Base-by-base conservation (phyloP, 306 rosid genomes). In the Oxytropis ochrocephala region DNA sequence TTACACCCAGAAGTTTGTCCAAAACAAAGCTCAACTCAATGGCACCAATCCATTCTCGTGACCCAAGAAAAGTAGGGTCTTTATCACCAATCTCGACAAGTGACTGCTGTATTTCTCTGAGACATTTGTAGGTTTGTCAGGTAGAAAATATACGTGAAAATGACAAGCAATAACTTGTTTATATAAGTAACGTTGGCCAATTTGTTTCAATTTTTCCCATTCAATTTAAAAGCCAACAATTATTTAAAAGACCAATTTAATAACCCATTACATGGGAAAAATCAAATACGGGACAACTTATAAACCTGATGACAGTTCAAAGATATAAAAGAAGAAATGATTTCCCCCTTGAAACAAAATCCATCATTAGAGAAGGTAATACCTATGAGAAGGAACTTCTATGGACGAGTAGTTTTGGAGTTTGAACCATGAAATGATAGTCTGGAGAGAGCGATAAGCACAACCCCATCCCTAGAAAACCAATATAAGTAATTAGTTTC, bases 41-140 rank as follows among this genome's bases (percentile, higher is more conserved):
- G 73, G 98, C 98, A 64, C 98, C 98, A 32, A 94, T 94, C 98
- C 98, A 94, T 21, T 94, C 98, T 4, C 92, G 90, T 67, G 98
- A 90, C 8, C 95, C 95, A 8, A 87, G 64, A 75, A 94, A 94
- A 65, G 92, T 82, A 64, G 88, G 87, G 62, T 88, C 98, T 77
- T 94, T 94, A 75, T 94, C 98, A 24, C 95, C 98, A 72, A 94
- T 90, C 47, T 90, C 96, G 70, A 94, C 98, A 61, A 94, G 93
- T 72, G 95, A 21, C 83, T 88, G 92, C 69, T 90, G 98, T 78
- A 90, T 90, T 84, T 88, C 95, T 85, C 98, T 94, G 84, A 75
- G 44, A 67, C 49, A 49, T 35, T 58, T 13, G 41, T 70, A 70
- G 64, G 46, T 47, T 80, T 69, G 72, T 69, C 49, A 77, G 66